These are phyloP conservation scores for Puccinia triticina DNA, from an alignment of 1,284 basidiomycete species.

Conservation along the genomic window DNA sequence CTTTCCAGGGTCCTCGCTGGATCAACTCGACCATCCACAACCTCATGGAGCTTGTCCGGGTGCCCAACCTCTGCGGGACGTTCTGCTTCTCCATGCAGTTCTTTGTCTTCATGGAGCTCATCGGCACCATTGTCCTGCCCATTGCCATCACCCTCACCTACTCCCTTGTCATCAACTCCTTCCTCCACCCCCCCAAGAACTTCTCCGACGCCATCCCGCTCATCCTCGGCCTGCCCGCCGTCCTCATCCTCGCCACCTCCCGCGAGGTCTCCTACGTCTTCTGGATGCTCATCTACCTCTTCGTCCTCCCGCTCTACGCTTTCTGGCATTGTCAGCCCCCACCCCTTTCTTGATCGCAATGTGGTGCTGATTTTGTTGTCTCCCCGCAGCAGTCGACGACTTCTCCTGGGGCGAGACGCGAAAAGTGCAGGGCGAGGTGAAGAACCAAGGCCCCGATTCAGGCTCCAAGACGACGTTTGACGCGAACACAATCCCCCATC, in stretches of 20 bases:
- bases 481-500: slow-evolving; percentile 81
- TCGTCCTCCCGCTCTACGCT: slow-evolving; percentile 87
- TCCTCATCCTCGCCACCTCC: slow-evolving; percentile 91
- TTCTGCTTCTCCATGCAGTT: slow-evolving; percentile 68
- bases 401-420: slow-evolving; percentile 99
- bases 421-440: slow-evolving; percentile 84
- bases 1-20: slow-evolving; percentile 97
- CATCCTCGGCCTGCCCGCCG: slow-evolving; percentile 85
- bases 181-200: slow-evolving; percentile 75
- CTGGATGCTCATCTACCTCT: slow-evolving; percentile 97
- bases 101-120: slow-evolving; percentile 95
- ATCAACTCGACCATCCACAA: slow-evolving; percentile 99
- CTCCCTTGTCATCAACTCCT: slow-evolving; percentile 75
- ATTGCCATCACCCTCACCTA: slow-evolving; percentile 92
- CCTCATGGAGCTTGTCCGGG: slow-evolving; percentile 96
- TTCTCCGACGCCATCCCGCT: slow-evolving; percentile 95
- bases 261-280: slow-evolving; percentile 91
- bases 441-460: slow-evolving; percentile 61
- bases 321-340: slow-evolving; percentile 79
- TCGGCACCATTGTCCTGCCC: slow-evolving; percentile 92
- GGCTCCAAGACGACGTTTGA: slow-evolving; percentile 64
- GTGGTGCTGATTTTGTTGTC: not conserved
- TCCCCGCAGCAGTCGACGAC: slow-evolving; percentile 70
- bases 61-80: slow-evolving; percentile 78
- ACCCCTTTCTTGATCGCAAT: not conserved